Evolutionary conservation across 225 moss, liverwort and hornwort genomes (phyloP).

Genomic region (Rhytidiadelphus loreus): DNA sequence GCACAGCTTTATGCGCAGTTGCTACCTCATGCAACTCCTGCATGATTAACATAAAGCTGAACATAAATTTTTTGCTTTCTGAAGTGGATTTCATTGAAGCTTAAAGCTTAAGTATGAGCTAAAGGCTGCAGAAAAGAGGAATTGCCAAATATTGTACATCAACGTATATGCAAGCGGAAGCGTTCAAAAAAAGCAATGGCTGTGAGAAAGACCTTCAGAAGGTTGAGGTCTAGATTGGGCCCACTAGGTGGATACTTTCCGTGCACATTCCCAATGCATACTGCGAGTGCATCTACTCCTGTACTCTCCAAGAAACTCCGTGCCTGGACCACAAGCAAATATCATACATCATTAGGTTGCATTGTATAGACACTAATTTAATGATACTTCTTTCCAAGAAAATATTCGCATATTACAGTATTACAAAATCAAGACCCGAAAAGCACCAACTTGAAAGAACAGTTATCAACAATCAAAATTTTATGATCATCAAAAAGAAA

Average conservation of each 20-base stretch:
- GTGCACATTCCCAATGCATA: constrained; percentile 90
- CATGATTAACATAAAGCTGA: neutral
- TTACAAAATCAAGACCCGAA: neutral
- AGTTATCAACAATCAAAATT: neutral
- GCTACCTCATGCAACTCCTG: constrained; percentile 69
- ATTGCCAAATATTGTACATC: neutral
- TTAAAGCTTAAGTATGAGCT: neutral
- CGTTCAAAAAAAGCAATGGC: neutral
- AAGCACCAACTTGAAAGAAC: neutral
- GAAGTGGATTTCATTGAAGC: neutral
- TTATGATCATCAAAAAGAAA: no score
- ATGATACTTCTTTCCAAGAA: neutral
- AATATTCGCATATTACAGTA: neutral
- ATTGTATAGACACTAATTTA: neutral
- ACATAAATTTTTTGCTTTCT: neutral
- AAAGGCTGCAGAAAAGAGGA: neutral
- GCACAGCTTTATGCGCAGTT: constrained; percentile 48
- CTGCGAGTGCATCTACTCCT: constrained; percentile 73
- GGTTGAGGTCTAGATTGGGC: constrained; percentile 63
- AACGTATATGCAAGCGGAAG: neutral
- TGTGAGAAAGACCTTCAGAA: constrained; percentile 46
- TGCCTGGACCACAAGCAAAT: constrained; percentile 32
- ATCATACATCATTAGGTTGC: neutral
- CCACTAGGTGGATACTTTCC: constrained; percentile 81
- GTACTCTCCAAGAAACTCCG: constrained; percentile 52